These are phyloP conservation scores for Seiridium unicorne DNA, from an alignment of 2,329 filamentous ascomycete species.

Conservation along the genomic window DNA sequence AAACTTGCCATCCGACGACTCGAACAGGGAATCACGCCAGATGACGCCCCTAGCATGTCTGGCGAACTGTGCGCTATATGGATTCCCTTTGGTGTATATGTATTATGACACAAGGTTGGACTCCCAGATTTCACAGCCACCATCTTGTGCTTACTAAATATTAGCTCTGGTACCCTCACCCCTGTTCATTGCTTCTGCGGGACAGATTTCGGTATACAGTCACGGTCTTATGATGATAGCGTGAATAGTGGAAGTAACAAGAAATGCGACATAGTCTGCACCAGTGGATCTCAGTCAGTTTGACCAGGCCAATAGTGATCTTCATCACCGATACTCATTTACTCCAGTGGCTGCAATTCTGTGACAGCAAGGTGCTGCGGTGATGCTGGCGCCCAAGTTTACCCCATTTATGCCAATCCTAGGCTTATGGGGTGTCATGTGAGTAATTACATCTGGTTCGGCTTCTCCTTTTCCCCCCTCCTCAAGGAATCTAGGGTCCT, in stretches of 20 bases:
- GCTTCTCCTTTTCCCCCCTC: too few species aligned
- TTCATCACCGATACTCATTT: not conserved
- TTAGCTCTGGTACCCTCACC: not conserved
- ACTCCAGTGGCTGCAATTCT: not conserved
- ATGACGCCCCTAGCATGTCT: not conserved
- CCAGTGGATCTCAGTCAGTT: not conserved
- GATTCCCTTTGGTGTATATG: not conserved
- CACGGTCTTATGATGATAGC: not conserved
- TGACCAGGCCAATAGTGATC: not conserved
- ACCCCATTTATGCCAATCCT: constrained; percentile 3
- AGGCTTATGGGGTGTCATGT: constrained; percentile 1
- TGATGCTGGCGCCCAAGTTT: not conserved
- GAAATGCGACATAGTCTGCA: not conserved
- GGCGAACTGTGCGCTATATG: not conserved
- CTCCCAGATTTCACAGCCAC: not conserved
- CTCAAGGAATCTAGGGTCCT: too few species aligned
- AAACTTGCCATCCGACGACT: not conserved
- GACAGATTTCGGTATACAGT: not conserved
- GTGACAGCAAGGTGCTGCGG: not conserved
- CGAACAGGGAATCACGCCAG: not conserved
- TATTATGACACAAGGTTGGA: not conserved
- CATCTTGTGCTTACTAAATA: not conserved
- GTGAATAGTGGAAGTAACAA: not conserved
- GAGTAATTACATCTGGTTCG: too few species aligned
- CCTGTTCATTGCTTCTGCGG: not conserved